Evolutionary conservation across 805 yeast genomes (phyloP).

Genomic region (Nakazawaea ambrosiae): DNA sequence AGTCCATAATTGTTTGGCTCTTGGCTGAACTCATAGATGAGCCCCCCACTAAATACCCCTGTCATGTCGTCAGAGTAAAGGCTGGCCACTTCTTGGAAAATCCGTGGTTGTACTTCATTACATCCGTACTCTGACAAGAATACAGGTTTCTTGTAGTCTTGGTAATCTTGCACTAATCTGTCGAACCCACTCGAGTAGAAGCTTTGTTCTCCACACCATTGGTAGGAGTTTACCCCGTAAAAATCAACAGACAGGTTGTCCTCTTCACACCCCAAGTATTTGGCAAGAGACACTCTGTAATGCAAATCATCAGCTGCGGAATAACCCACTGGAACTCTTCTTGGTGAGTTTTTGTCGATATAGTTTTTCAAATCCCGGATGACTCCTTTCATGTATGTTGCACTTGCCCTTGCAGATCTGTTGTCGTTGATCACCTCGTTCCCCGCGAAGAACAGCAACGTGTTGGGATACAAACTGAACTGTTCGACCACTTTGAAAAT

Average conservation of each 20-base stretch:
- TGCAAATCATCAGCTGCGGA: conserved; percentile 92
- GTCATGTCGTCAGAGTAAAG: conserved; percentile 70
- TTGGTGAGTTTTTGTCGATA: conserved; percentile 46
- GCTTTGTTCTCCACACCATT: conserved; percentile 86
- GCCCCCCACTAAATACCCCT: conserved; percentile 74
- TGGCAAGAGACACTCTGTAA: conserved; percentile 69
- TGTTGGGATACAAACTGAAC: conserved; percentile 79
- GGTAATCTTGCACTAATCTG: conserved; percentile 63
- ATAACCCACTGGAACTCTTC: conserved; percentile 85
- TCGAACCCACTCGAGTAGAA: conserved; percentile 72
- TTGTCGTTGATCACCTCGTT: conserved; percentile 84
- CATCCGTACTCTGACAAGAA: conserved; percentile 92
- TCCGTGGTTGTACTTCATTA: conserved; percentile 71
- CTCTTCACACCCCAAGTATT: conserved; percentile 70
- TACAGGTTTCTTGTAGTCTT: conserved; percentile 64
- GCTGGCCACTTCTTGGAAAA: conserved; percentile 67
- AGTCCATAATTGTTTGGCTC: conserved; percentile 78
- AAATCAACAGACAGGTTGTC: conserved; percentile 61
- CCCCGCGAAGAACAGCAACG: conserved; percentile 88
- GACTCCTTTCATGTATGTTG: conserved; percentile 71
- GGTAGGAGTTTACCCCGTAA: conserved; percentile 76
- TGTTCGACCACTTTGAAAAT: conserved; percentile 74
- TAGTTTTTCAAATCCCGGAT: conserved; percentile 77
- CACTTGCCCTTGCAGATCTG: conserved; percentile 60
- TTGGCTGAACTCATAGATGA: conserved; percentile 75